Percentiles rank a stretch among this genome's conserved stretches.
These are phyloP conservation scores for Lupinus albus DNA, from an alignment of 306 rosid species.

Conservation along the genomic window DNA sequence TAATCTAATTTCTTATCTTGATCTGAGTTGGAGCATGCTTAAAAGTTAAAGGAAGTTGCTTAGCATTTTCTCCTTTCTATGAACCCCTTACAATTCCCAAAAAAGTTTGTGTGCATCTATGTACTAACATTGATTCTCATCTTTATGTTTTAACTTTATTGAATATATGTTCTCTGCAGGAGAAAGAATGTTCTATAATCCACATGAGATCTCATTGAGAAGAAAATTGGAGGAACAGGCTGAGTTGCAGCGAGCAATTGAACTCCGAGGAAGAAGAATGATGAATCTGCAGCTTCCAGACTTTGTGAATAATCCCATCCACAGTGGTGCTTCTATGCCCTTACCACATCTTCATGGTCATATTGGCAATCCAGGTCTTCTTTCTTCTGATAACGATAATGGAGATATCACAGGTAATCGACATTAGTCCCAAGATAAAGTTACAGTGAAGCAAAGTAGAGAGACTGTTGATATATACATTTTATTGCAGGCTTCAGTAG, in stretches of 20 bases:
- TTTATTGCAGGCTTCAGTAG: slow-evolving; percentile 50
- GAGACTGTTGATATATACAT: slow-evolving; percentile 23
- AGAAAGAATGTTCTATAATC: slow-evolving; percentile 55
- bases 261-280: slow-evolving; percentile 68
- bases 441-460: background rate
- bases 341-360: slow-evolving; percentile 43
- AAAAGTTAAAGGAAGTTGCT: background rate
- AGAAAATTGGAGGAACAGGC: slow-evolving; percentile 62
- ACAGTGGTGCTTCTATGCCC: slow-evolving; percentile 54
- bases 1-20: slow-evolving; percentile 35
- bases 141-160: background rate
- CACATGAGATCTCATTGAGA: slow-evolving; percentile 60
- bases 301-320: slow-evolving; percentile 48
- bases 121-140: background rate
- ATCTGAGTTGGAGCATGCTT: background rate
- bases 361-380: slow-evolving; percentile 37
- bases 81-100: background rate
- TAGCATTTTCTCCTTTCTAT: background rate
- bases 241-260: slow-evolving; percentile 69
- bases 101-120: background rate
- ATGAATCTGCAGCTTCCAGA: slow-evolving; percentile 76
- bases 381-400: slow-evolving; percentile 49
- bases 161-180: slow-evolving; percentile 48
- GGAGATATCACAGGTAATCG: slow-evolving; percentile 54
- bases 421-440: background rate